Evolutionary conservation across 805 yeast species (phyloP).

Genomic region (Ogataea pignaliae): DNA sequence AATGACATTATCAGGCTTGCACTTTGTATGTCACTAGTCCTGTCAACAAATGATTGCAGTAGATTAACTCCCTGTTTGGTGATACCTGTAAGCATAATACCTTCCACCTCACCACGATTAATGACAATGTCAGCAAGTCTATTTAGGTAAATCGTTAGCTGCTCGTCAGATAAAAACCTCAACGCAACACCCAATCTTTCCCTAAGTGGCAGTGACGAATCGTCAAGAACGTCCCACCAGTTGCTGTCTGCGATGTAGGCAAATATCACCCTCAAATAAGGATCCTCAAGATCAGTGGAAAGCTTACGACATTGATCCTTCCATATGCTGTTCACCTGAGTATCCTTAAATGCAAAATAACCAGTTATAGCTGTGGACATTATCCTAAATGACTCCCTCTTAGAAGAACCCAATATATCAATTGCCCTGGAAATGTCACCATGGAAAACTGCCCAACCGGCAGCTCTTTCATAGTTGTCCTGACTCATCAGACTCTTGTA

Average conservation of each 20-base stretch:
- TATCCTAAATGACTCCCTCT: conserved; percentile 62
- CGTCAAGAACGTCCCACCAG: conserved; percentile 95
- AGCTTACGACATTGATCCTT: conserved; percentile 85
- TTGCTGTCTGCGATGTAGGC: conserved; percentile 91
- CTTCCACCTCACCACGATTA: conserved; percentile 81
- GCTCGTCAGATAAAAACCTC: conserved; percentile 76
- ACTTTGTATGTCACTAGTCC: conserved; percentile 88
- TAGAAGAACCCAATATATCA: conserved; percentile 69
- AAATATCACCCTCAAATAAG: conserved; percentile 86
- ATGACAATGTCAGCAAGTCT: conserved; percentile 69
- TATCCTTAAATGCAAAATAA: conserved; percentile 61
- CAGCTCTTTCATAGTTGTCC: conserved; percentile 81
- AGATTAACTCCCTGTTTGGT: conserved; percentile 80
- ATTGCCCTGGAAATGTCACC: conserved; percentile 83
- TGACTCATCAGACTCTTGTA: conserved; percentile 48
- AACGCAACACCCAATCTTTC: conserved; percentile 91
- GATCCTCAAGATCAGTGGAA: conserved; percentile 85
- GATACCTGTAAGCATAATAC: conserved; percentile 85
- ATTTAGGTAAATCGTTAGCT: conserved; percentile 65
- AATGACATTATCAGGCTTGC: conserved; percentile 77
- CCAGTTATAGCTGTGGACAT: conserved; percentile 96
- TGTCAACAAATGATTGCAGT: conserved; percentile 80
- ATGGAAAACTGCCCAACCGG: conserved; percentile 96
- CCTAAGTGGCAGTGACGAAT: conserved; percentile 77
- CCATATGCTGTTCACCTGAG: conserved; percentile 72